Evolutionary conservation across 208 protist species (phyloP), one percentile per base, ranked within the genome.

Genomic region (Crithidia mellificae): DNA sequence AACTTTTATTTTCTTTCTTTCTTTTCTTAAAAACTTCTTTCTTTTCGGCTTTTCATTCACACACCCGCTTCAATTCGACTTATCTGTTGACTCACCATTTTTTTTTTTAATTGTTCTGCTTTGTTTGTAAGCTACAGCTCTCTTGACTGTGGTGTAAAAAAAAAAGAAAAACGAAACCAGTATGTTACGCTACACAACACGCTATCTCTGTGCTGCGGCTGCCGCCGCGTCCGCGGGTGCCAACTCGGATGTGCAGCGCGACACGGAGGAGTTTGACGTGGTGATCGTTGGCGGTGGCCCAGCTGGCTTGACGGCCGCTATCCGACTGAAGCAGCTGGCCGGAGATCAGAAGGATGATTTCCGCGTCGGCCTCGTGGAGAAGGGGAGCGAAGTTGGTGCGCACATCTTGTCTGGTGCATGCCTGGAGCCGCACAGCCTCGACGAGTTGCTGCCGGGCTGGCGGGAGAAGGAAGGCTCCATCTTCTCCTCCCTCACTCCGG

Each of bases 351-450:
- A 80, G 38, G 72, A 92, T 51, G 95, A 98, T 14, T 65, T 98
- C 44, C 84, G 80, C 43, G 94, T 99, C 0, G 92, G 85, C 41
- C 70, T 99, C 5, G 69, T 99, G 8, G 98, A 99, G 62, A 99
- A 99, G 75, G 98, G 89, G 9, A 93, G 91, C 41, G 96, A 98
- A 72, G 82, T 96, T 61, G 96, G 98, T 59, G 88, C 92, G 11
- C 98, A 99, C 84, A 99, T 95, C 1, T 77, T 99, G 27, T 98
- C 96, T 20, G 98, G 98, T 52, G 96, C 97, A 57, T 98, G 98
- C 30, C 65, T 99, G n/a, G 96, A 99, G 73, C 87, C 97, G 29
- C 83, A 77, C 34, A 85, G 97, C 11, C 76, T 99, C 1, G 83
- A 98, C 55, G 98, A 99, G 77, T 74, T 99, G 9, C 80, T 99